These are phyloP conservation scores for Plantago coronopus DNA, from an alignment of 305 asterid genomes.

Conservation along the genomic window DNA sequence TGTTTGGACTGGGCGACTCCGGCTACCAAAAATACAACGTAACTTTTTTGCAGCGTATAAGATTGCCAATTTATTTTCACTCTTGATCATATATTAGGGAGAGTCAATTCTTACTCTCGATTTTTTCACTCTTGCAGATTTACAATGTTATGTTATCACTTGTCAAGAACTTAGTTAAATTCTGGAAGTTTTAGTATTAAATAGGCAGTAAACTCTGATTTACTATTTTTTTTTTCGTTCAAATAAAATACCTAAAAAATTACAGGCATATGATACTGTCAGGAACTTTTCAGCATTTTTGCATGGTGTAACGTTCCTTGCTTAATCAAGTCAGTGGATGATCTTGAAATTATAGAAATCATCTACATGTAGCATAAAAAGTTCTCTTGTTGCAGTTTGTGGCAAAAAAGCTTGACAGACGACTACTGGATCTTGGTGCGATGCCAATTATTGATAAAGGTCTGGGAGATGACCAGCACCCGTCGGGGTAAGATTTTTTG, in stretches of 20 bases:
- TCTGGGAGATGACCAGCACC: conserved; percentile 95
- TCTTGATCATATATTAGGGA: background rate
- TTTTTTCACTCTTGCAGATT: too few species aligned
- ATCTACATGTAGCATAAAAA: conserved; percentile 15
- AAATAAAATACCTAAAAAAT: conserved; percentile 3
- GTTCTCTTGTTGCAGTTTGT: conserved; percentile 61
- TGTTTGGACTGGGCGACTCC: conserved; percentile 96
- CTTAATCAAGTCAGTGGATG: conserved; percentile 1
- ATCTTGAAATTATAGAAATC: conserved; percentile 2
- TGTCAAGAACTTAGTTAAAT: conserved; percentile 9
- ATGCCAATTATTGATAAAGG: conserved; percentile 69
- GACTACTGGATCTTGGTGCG: conserved; percentile 82
- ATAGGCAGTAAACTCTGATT: too few species aligned
- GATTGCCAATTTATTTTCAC: conserved; percentile 13
- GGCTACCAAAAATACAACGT: conserved; percentile 97
- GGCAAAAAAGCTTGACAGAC: conserved; percentile 92
- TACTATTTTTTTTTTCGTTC: background rate
- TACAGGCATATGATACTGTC: conserved; percentile 9
- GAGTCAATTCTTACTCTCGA: too few species aligned
- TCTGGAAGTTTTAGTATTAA: conserved; percentile 1
- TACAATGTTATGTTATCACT: background rate
- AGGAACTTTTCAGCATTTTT: background rate
- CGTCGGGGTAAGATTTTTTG: conserved; percentile 64
- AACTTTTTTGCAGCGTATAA: conserved; percentile 22
- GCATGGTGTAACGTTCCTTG: too few species aligned